Percentiles rank a stretch among this genome's conserved stretches.
Conservation (phyloP, 176 grass and related monocot genomes). For the Triticum monococcum region DNA sequence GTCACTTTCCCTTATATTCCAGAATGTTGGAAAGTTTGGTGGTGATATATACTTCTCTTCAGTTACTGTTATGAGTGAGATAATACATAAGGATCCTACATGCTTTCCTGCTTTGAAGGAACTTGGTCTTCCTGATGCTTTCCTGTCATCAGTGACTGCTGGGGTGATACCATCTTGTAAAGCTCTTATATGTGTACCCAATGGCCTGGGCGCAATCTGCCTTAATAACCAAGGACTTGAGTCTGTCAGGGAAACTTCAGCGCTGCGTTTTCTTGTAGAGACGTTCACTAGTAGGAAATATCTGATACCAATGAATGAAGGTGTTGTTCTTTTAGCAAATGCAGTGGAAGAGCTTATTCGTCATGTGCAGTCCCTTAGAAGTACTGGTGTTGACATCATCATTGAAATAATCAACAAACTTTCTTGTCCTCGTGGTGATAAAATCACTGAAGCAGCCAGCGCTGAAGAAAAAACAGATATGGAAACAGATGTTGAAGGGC, state of each 20-base stretch:
- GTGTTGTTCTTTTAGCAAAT: slow-evolving; percentile 95
- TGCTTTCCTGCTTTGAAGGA: slow-evolving; percentile 87
- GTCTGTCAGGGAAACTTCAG: slow-evolving; percentile 81
- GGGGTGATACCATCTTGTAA: slow-evolving; percentile 86
- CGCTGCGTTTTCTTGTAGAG: slow-evolving; percentile 76
- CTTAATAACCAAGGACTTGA: slow-evolving; percentile 89
- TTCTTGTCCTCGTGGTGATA: slow-evolving; percentile 51
- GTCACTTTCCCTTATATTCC: slow-evolving; percentile 92
- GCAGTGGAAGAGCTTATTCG: slow-evolving; percentile 93
- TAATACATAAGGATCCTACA: slow-evolving; percentile 98
- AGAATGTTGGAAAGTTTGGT: slow-evolving; percentile 82
- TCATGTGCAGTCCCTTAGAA: slow-evolving; percentile 90
- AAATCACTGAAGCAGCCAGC: slow-evolving; percentile 39
- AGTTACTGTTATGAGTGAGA: slow-evolving; percentile 98
- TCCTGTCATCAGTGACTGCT: slow-evolving; percentile 75
- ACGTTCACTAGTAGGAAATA: slow-evolving; percentile 88
- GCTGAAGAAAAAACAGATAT: slow-evolving; percentile 76
- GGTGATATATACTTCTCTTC: slow-evolving; percentile 98
- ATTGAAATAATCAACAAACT: slow-evolving; percentile 96
- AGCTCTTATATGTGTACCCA: slow-evolving; percentile 89
- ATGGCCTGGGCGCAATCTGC: slow-evolving; percentile 95
- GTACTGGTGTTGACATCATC: slow-evolving; percentile 90
- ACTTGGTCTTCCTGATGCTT: slow-evolving; percentile 86
- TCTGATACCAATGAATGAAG: slow-evolving; percentile 94
- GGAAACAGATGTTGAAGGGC: slow-evolving; percentile 91